These are phyloP conservation scores for Boletus subcaerulescens DNA, from an alignment of 768 basidiomycete genomes.

Conservation along the genomic window DNA sequence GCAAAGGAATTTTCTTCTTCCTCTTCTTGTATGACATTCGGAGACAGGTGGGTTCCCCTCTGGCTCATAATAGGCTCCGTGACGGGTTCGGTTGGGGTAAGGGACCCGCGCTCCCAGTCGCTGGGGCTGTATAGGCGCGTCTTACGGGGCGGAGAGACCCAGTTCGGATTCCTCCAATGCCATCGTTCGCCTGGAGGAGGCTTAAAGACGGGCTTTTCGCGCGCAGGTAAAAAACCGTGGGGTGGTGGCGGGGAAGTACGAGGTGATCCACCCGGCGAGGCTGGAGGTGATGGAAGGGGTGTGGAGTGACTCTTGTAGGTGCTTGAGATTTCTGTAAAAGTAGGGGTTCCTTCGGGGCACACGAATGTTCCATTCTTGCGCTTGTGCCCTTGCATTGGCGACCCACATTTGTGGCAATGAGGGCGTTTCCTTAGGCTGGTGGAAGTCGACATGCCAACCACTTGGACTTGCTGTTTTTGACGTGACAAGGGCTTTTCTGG, in stretches of 20 bases:
- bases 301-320: constrained; percentile 20
- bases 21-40: constrained; percentile 8
- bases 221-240: constrained; percentile 15
- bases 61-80: constrained; percentile 16
- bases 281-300: constrained; percentile 27
- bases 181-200: constrained; percentile 30
- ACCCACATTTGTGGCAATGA: constrained; percentile 34
- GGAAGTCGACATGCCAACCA: constrained; percentile 25
- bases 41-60: neutral
- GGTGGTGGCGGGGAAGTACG: constrained; percentile 12
- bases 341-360: constrained; percentile 22
- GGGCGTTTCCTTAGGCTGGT: constrained; percentile 32
- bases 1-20: constrained; percentile 3
- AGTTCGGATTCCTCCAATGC: constrained; percentile 36
- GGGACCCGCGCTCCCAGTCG: constrained; percentile 23
- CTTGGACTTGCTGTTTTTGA: constrained; percentile 2
- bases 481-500: neutral
- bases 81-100: constrained; percentile 31
- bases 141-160: constrained; percentile 32
- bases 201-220: constrained; percentile 20
- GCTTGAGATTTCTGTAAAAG: constrained; percentile 15
- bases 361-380: constrained; percentile 31
- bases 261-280: constrained; percentile 26
- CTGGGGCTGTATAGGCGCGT: constrained; percentile 22
- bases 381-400: constrained; percentile 32